Base-by-base conservation (phyloP, 2,329 filamentous ascomycete species). In the Colletotrichum agaves region DNA sequence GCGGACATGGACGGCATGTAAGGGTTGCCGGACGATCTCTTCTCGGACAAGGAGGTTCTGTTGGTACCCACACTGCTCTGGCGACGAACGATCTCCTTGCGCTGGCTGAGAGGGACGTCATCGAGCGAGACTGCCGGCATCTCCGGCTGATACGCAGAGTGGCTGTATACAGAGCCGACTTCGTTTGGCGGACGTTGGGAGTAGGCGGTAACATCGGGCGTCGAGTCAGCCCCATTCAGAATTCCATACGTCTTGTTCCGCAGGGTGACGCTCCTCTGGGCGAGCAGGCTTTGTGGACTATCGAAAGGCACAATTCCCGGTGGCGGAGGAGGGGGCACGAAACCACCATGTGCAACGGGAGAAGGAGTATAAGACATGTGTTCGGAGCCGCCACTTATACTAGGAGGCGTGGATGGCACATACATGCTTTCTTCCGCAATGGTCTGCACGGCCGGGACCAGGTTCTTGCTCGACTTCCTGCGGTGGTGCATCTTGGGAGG, bases 81-180 rank as follows among this genome's bases (percentile, higher is more conserved):
- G 35, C 86, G 69, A 10, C 63, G 87, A 62, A 92, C 87, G 31
- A 91, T 77, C 50, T 87, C 80, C 62, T 85, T 86, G 47, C 92
- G 89, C 72, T 91, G 87, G 46, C 88, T 91, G 17, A 96, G 83
- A 0, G 92, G 90, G 71, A 95, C 83, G 63, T 94, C 87, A 68
- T 94, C 92, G 1, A 84, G 81, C 2, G 69, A 68, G 17, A n/a
- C 63, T 21, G 44, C 31, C 12, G 27, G 35, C 27, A 52, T 39
- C 4, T 58, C 61, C 6, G 23, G 47, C 31, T 37, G 21, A 58
- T 78, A 75, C 63, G 75, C 73, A 13, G 76, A 69, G 62, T 80
- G 78, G 69, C 80, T 79, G 70, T 78, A 71, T 10, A 83, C 58
- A 5, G 80, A 81, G 3, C 78, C 80, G 3, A 80, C 76, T 50